Evolutionary conservation across 306 rosid genomes (phyloP).

Genomic region (Lathyrus sativus): DNA sequence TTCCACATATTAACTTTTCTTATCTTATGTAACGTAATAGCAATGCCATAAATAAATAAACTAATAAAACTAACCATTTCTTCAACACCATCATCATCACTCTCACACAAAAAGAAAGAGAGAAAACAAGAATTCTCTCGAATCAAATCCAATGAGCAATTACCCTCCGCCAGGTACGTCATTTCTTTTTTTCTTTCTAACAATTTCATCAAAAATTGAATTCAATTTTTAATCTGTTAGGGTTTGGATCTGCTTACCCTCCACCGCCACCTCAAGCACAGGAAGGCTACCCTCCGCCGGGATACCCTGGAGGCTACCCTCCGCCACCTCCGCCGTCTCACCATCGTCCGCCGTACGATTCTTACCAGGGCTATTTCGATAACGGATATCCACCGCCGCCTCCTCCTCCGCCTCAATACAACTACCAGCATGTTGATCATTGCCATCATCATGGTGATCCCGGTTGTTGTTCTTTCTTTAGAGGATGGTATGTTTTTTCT

Average conservation of each 20-base stretch:
- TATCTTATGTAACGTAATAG: not conserved
- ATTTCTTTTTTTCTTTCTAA: not conserved
- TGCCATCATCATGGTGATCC: conserved; percentile 47
- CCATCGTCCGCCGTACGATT: conserved; percentile 50
- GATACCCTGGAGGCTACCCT: conserved; percentile 35
- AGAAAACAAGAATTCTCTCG: not conserved
- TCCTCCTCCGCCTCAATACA: conserved; percentile 40
- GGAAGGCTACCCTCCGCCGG: conserved; percentile 43
- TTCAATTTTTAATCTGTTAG: conserved; percentile 3
- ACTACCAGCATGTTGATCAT: conserved; percentile 47
- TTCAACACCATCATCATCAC: not conserved
- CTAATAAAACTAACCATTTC: not conserved
- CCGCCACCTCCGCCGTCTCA: conserved; percentile 49
- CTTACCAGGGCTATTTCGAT: conserved; percentile 79
- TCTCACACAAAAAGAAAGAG: not conserved
- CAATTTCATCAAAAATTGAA: not conserved
- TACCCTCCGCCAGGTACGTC: conserved; percentile 21
- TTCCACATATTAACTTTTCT: not conserved
- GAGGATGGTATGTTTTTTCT: conserved; percentile 60
- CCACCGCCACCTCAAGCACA: conserved; percentile 44
- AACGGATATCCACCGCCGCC: conserved; percentile 56
- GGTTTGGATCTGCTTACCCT: conserved; percentile 54
- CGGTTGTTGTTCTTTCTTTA: conserved; percentile 56
- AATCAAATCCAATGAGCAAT: conserved; percentile 12
- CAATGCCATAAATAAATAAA: not conserved